Evolutionary conservation across 371 early-diverging fungal genomes (phyloP), one percentile per base, ranked within the genome.

Genomic region (Cokeromyces recurvatus): DNA sequence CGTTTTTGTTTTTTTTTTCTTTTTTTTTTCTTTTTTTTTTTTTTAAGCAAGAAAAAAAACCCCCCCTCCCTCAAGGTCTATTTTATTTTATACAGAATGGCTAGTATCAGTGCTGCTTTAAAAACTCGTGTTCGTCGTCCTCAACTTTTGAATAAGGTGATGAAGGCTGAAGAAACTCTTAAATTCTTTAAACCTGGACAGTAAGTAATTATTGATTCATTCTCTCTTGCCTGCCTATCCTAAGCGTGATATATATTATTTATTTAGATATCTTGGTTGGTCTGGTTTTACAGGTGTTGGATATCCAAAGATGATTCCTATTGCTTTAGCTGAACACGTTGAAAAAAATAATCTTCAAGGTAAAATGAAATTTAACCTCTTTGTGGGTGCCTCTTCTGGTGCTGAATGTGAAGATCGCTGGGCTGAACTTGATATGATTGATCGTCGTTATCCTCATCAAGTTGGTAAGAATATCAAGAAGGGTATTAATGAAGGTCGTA

Each of bases 361-460:
- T 46, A 62, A 77, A 48, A 66, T 77, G 68, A 66, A 63, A 34
- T 77, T 77, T 59, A 74, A 77, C 24, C 56, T 77, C 23, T 77
- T 67, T 48, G 77, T 77, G 14, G 77, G 77, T 36, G 77, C 77
- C 14, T 69, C 69, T 17, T 63, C 69, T 20, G 70, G 71, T 50
- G 66, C 77, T 32, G 74, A 73, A 48, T 63, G 64, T 31, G 77
- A 77, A 52, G 71, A 77, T 46, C 63, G 71, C 16, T 71, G 69
- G 69, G 70, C 69, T 25, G 50, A 60, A 29, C 50, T 69, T 34
- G 64, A 71, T 29, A 77, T 77, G 77, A 73, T 77, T 48, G 67
- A 73, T 46, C 74, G 77, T 37, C 71, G 77, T 38, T 77, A 77
- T 48, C 77, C 77, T 37, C 74, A 77, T 62, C 77, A 77, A 57